A percentile compares a stretch with the other conserved stretches of the same genome.
Conservation (phyloP, 257 asterid genomes). For the Rhazya stricta region DNA sequence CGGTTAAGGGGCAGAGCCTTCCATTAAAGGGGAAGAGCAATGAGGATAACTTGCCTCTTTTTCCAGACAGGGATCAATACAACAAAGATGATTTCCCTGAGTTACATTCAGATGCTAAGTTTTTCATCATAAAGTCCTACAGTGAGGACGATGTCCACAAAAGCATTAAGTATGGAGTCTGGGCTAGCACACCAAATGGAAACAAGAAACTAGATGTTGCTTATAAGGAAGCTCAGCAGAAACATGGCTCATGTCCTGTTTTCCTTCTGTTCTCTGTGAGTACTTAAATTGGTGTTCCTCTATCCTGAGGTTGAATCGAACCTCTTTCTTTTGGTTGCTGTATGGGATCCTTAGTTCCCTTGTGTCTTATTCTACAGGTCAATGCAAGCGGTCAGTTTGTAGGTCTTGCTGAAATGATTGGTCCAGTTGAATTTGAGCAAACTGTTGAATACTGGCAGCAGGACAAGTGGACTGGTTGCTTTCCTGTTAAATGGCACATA, state of each 20-base stretch:
- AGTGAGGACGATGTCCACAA: constrained; percentile 53
- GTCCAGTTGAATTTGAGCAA: constrained; percentile 33
- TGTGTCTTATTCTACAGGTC: constrained; percentile 22
- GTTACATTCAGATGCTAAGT: constrained; percentile 34
- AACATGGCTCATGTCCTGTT: constrained; percentile 30
- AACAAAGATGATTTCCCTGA: constrained; percentile 35
- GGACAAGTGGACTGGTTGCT: constrained; percentile 50
- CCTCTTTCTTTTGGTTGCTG: not conserved
- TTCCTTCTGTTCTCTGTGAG: constrained; percentile 47
- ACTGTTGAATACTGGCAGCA: constrained; percentile 45
- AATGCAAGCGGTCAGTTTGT: constrained; percentile 50
- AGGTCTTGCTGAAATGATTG: constrained; percentile 49
- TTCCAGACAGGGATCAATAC: constrained; percentile 30
- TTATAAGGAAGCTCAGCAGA: constrained; percentile 39
- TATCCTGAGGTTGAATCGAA: not conserved
- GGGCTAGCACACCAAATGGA: constrained; percentile 54
- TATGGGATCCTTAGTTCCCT: not conserved
- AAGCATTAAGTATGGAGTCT: constrained; percentile 46
- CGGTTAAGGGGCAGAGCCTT: constrained; percentile 33
- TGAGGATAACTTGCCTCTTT: constrained; percentile 24
- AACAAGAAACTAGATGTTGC: constrained; percentile 46
- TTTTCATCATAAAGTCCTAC: constrained; percentile 45
- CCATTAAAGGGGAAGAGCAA: constrained; percentile 22
- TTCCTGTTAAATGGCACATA: constrained; percentile 42
- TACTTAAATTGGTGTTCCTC: not conserved